Conservation (phyloP, 176 grass and related monocot genomes). For the Rhynchospora pubera region DNA sequence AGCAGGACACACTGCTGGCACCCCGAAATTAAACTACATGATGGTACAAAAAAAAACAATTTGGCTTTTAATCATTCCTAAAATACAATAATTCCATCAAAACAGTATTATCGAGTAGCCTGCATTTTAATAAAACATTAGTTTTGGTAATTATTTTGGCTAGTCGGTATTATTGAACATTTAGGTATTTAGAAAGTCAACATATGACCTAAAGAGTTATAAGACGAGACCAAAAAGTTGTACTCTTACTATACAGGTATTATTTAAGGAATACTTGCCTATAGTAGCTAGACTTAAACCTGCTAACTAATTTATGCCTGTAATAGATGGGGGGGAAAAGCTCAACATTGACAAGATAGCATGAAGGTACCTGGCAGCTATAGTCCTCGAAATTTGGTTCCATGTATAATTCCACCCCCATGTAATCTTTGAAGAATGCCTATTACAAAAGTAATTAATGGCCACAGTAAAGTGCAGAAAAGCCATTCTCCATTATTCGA, state of each 20-base stretch:
- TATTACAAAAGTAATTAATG: constrained; percentile 16
- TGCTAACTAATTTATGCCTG: neutral
- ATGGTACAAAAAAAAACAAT: neutral
- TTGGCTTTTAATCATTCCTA: neutral
- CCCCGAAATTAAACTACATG: constrained; percentile 76
- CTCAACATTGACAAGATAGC: neutral
- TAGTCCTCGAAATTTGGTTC: constrained; percentile 82
- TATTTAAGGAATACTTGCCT: too few relatives aligned
- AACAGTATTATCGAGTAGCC: neutral
- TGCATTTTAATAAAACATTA: too few relatives aligned
- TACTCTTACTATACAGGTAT: too few relatives aligned
- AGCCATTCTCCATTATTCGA: neutral
- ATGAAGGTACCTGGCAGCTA: constrained; percentile 67
- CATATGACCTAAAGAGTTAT: too few relatives aligned
- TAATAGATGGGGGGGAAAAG: neutral
- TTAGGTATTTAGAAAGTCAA: too few relatives aligned
- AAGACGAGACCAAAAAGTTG: too few relatives aligned
- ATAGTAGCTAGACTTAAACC: neutral
- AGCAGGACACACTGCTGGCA: constrained; percentile 32
- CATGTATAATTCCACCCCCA: constrained; percentile 85
- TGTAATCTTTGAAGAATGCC: constrained; percentile 87
- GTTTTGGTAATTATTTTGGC: too few relatives aligned
- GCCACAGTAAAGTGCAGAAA: neutral
- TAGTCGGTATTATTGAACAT: too few relatives aligned
- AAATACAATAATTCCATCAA: neutral